Evolutionary conservation across 305 asterid species (phyloP).

Genomic region (Fraxinus sp.): DNA sequence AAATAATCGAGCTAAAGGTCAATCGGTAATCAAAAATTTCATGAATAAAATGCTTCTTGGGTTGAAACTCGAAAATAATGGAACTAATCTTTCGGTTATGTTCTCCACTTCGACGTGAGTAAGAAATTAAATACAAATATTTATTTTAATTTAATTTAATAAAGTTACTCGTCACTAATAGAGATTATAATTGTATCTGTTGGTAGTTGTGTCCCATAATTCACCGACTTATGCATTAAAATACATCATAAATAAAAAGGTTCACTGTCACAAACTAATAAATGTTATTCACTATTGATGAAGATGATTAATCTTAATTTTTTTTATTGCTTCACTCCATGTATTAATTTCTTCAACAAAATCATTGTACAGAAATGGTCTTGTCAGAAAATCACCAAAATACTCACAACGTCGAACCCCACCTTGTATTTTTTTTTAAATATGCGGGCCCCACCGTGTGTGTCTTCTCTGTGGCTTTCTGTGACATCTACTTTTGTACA

Average conservation of each 20-base stretch:
- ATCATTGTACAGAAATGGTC: no score
- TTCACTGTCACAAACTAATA: not conserved
- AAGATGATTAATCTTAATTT: not conserved
- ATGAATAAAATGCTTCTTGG: no score
- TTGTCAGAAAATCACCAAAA: no score
- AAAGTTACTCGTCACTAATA: not conserved
- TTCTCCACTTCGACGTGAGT: not conserved
- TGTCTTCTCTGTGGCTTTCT: no score
- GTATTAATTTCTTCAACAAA: not conserved
- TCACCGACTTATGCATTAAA: not conserved
- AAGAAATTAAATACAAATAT: not conserved
- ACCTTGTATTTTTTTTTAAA: no score
- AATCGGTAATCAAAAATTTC: no score
- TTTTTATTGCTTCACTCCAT: not conserved
- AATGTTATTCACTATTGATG: not conserved
- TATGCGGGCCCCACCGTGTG: no score
- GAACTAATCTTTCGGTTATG: no score
- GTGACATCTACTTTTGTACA: no score
- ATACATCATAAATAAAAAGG: not conserved
- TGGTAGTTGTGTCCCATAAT: not conserved
- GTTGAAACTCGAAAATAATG: not conserved
- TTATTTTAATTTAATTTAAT: not conserved
- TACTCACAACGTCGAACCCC: no score
- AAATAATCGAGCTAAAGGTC: not conserved
- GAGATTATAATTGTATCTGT: no score